These are phyloP conservation scores for Coniella vitis DNA, from an alignment of 2,329 filamentous ascomycete species.

Conservation along the genomic window DNA sequence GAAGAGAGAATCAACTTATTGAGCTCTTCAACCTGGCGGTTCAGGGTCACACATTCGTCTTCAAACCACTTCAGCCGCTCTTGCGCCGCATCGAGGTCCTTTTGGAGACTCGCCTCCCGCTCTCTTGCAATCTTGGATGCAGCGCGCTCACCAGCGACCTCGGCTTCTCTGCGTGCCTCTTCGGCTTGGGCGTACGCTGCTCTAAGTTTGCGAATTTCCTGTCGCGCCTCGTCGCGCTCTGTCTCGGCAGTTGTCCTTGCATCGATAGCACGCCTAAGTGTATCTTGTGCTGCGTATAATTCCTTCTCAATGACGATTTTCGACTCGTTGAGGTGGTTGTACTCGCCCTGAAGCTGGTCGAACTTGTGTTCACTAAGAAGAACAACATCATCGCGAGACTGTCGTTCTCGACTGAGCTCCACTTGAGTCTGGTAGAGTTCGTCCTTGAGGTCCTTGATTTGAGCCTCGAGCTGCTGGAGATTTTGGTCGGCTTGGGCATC, in stretches of 20 bases:
- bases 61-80: constrained; percentile 73
- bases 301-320: constrained; percentile 99
- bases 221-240: constrained; percentile 82
- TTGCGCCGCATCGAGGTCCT: constrained; percentile 74
- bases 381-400: constrained; percentile 90
- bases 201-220: constrained; percentile 74
- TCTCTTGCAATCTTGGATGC: constrained; percentile 74
- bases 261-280: constrained; percentile 77
- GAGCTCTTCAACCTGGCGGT: constrained; percentile 74
- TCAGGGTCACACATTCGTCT: constrained; percentile 68
- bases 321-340: constrained; percentile 77
- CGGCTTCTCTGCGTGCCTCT: constrained; percentile 76
- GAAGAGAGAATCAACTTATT: constrained; percentile 84
- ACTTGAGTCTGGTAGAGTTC: constrained; percentile 80
- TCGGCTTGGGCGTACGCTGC: constrained; percentile 80
- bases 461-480: constrained; percentile 74
- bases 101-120: constrained; percentile 67
- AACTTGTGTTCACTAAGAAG: constrained; percentile 87
- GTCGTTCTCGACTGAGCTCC: constrained; percentile 83
- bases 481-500: constrained; percentile 80
- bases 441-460: constrained; percentile 80
- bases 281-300: constrained; percentile 91
- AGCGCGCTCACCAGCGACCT: constrained; percentile 71
- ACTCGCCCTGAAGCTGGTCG: constrained; percentile 75
- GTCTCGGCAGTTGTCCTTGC: constrained; percentile 72